Evolutionary conservation across 495 filamentous ascomycete species (phyloP).

Genomic region (Penicillium chermesinum): DNA sequence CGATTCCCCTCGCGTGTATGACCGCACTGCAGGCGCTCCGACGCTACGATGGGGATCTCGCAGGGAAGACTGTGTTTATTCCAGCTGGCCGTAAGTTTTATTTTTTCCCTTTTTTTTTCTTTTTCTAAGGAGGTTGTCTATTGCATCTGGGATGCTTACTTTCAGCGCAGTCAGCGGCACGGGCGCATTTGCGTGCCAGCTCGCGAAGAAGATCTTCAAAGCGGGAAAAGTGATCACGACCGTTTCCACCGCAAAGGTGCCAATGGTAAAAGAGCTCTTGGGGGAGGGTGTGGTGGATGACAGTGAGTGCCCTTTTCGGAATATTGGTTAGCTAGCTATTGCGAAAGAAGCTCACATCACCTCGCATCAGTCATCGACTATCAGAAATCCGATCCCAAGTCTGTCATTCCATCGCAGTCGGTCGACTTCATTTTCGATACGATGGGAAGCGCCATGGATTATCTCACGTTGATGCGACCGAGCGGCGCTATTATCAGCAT

Average conservation of each 20-base stretch:
- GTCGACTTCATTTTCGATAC: slow-evolving; percentile 54
- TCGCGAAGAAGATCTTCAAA: slow-evolving; percentile 51
- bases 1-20: slow-evolving; percentile 33
- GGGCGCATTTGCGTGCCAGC: slow-evolving; percentile 43
- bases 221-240: slow-evolving; percentile 48
- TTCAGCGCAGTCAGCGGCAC: slow-evolving; percentile 38
- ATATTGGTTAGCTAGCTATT: slow-evolving; percentile 13
- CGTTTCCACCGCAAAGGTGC: slow-evolving; percentile 48
- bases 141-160: background rate
- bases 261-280: slow-evolving; percentile 37
- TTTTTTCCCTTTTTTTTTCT: too few relatives aligned
- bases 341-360: slow-evolving; percentile 20
- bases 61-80: slow-evolving; percentile 53
- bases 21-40: slow-evolving; percentile 43
- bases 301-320: too few relatives aligned
- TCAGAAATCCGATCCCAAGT: slow-evolving; percentile 34
- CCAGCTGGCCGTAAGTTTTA: slow-evolving; percentile 37
- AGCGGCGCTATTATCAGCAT: slow-evolving; percentile 16
- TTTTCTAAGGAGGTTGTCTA: too few relatives aligned
- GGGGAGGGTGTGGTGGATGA: slow-evolving; percentile 28
- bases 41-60: slow-evolving; percentile 31
- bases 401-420: slow-evolving; percentile 33
- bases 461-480: slow-evolving; percentile 33
- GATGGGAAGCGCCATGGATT: slow-evolving; percentile 24
- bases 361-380: slow-evolving; percentile 43